phyloP scores from a whole-genome alignment of 192 early-diverging fungal species.

The Podila verticillata region DNA sequence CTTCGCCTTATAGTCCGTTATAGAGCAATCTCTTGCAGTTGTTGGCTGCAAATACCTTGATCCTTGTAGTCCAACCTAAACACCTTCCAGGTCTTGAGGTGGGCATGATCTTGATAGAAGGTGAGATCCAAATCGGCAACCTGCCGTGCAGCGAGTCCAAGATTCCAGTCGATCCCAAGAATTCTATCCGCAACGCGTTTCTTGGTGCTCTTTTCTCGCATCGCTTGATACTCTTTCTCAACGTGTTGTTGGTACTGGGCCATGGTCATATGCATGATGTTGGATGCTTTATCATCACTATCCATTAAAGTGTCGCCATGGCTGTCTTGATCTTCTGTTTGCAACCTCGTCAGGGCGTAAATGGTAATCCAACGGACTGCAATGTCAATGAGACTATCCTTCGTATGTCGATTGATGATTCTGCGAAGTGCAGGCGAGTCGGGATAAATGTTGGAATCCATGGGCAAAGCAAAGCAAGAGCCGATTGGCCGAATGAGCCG shows the following conservation, averaged over 20 bases:
- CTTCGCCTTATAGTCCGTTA: background rate
- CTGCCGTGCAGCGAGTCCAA: conserved; percentile 41
- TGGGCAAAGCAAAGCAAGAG: background rate
- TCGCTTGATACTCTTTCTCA: conserved; percentile 9
- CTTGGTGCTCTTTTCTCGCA: conserved; percentile 19
- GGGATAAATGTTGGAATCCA: conserved; percentile 14
- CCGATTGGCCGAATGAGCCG: background rate
- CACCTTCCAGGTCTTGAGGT: conserved; percentile 49
- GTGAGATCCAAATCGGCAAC: conserved; percentile 51
- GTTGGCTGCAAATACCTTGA: conserved; percentile 5
- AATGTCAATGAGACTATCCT: conserved; percentile 43
- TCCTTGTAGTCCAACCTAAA: conserved; percentile 30
- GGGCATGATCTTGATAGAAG: conserved; percentile 46
- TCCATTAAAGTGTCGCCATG: conserved; percentile 16
- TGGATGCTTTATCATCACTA: background rate
- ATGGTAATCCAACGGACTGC: conserved; percentile 43
- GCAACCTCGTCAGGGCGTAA: conserved; percentile 20
- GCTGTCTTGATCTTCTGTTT: conserved; percentile 8
- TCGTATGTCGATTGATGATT: conserved; percentile 48
- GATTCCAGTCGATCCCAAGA: conserved; percentile 27
- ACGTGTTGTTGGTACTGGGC: conserved; percentile 12
- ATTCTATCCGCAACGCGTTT: conserved; percentile 31
- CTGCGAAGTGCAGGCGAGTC: conserved; percentile 47
- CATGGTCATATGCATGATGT: background rate
- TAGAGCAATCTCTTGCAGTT: background rate